These are phyloP conservation scores for Apiotrichum domesticum DNA, from an alignment of 1,284 basidiomycete species.

Conservation along the genomic window DNA sequence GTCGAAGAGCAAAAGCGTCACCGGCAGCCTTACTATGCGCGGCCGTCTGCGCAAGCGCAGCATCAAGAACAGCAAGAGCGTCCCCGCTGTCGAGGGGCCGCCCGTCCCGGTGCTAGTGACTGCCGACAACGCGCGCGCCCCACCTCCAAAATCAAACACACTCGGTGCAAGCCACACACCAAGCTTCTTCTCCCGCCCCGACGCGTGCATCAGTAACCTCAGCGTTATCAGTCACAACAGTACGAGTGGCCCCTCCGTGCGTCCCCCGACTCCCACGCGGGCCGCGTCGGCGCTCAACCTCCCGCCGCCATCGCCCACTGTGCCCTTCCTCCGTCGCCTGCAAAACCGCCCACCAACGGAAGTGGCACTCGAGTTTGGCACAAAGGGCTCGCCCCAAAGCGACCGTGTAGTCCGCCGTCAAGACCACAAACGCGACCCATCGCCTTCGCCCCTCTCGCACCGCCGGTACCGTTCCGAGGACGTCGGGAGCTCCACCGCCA, in stretches of 20 bases:
- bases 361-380: conserved; percentile 4
- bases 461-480: not conserved
- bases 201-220: too few species aligned
- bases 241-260: too few species aligned
- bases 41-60: not conserved
- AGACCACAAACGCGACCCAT: too few species aligned
- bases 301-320: not conserved
- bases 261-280: too few species aligned
- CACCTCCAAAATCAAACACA: too few species aligned
- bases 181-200: not conserved
- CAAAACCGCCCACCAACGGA: not conserved
- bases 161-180: not conserved
- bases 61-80: not conserved
- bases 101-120: not conserved
- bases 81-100: too few species aligned
- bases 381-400: not conserved
- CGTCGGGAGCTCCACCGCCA: not conserved
- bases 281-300: too few species aligned
- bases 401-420: not conserved
- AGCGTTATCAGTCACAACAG: too few species aligned
- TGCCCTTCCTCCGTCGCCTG: not conserved
- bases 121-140: too few species aligned
- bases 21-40: not conserved
- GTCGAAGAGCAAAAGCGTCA: not conserved
- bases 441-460: not conserved